These are phyloP conservation scores for Fusarium udum DNA, from an alignment of 2,329 filamentous ascomycete species.

Conservation along the genomic window DNA sequence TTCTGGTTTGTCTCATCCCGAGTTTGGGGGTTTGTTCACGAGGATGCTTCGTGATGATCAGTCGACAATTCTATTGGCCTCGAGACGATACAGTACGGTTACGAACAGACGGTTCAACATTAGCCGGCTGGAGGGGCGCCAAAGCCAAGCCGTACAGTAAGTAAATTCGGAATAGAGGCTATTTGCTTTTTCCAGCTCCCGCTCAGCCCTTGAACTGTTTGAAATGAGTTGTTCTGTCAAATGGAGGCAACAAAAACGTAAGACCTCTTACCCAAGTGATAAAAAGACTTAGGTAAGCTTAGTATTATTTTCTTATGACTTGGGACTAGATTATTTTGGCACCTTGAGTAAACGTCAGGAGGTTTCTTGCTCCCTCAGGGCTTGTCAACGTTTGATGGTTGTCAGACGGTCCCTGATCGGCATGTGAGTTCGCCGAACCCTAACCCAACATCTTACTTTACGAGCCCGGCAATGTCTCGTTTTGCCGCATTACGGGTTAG, in stretches of 20 bases:
- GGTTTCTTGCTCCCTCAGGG: neutral
- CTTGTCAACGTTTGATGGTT: conserved; percentile 18
- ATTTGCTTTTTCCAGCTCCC: conserved; percentile 8
- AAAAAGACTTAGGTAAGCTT: neutral
- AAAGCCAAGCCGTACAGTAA: conserved; percentile 8
- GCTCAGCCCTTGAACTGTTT: neutral
- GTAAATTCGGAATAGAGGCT: neutral
- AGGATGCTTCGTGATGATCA: conserved; percentile 20
- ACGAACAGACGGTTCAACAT: neutral
- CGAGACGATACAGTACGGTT: neutral
- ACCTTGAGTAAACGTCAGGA: too few species aligned
- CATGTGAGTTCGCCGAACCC: conserved; percentile 2
- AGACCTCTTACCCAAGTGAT: neutral
- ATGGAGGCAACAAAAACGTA: neutral
- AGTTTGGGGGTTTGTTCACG: conserved; percentile 14
- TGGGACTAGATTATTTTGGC: neutral
- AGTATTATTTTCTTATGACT: neutral
- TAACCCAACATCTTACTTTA: neutral
- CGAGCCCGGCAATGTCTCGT: neutral
- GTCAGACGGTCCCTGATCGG: conserved; percentile 16
- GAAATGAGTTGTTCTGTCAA: conserved; percentile 6
- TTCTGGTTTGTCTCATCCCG: neutral
- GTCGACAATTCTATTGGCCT: neutral
- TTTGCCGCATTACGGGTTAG: conserved; percentile 13
- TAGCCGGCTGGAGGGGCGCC: neutral